Evolutionary conservation across 805 yeast species (phyloP).

Genomic region (Myxozyma monticola): DNA sequence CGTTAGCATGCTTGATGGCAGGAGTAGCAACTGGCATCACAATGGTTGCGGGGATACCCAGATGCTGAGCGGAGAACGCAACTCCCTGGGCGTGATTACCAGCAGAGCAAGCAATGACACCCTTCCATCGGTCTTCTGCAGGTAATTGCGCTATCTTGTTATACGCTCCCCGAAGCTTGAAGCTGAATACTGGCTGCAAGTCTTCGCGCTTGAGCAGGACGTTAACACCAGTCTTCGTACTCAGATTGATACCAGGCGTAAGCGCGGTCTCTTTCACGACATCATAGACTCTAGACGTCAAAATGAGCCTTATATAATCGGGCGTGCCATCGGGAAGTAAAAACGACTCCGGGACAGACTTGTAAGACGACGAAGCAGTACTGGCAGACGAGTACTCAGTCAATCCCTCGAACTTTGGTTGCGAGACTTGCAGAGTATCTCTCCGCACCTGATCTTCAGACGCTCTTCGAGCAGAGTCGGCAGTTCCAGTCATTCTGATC

Average conservation of each 20-base stretch:
- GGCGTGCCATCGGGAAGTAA: slow-evolving; percentile 57
- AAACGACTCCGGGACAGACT: slow-evolving; percentile 23
- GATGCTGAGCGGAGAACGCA: slow-evolving; percentile 81
- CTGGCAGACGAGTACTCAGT: slow-evolving; percentile 11
- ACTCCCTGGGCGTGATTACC: slow-evolving; percentile 99
- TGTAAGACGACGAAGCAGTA: slow-evolving; percentile 5
- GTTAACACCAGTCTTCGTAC: slow-evolving; percentile 72
- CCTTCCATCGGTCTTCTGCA: slow-evolving; percentile 60
- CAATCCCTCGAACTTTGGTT: slow-evolving; percentile 11
- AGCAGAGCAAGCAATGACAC: slow-evolving; percentile 97
- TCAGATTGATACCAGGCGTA: slow-evolving; percentile 68
- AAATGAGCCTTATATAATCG: slow-evolving; percentile 87
- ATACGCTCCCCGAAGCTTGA: slow-evolving; percentile 96
- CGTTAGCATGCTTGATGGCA: slow-evolving; percentile 88
- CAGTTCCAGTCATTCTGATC: neutral
- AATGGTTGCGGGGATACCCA: slow-evolving; percentile 90
- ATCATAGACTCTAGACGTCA: slow-evolving; percentile 92
- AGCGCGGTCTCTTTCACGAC: slow-evolving; percentile 90
- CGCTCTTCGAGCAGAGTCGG: neutral
- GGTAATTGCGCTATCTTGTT: slow-evolving; percentile 89
- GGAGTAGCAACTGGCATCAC: slow-evolving; percentile 99
- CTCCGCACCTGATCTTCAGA: slow-evolving; percentile 5
- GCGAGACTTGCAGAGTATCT: slow-evolving; percentile 7
- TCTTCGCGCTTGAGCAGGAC: slow-evolving; percentile 89
- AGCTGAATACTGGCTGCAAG: slow-evolving; percentile 88